A percentile compares a stretch with the other conserved stretches of the same genome.
Evolutionary conservation across 768 basidiomycete genomes (phyloP).

Genomic region (Tubosaeta sp.): DNA sequence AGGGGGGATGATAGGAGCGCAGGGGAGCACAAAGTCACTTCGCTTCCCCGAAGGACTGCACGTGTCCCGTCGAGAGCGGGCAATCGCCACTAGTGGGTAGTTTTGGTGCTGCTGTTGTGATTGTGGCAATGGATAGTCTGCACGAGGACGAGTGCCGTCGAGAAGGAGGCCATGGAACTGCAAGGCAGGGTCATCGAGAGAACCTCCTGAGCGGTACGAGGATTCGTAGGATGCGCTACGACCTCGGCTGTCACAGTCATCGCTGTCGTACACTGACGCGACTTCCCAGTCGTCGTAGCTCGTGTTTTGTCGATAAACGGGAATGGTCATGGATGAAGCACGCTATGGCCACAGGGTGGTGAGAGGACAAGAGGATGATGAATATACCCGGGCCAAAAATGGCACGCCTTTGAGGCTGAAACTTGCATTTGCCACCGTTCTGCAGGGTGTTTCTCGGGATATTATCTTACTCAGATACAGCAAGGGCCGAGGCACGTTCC

Average conservation of each 20-base stretch:
- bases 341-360: not conserved
- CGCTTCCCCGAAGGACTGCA: conserved; percentile 6
- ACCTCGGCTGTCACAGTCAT: conserved; percentile 24
- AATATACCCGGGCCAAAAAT: not conserved
- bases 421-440: not conserved
- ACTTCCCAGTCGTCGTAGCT: conserved; percentile 26
- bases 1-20: conserved; percentile 19
- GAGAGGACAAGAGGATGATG: not conserved
- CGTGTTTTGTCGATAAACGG: conserved; percentile 24
- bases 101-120: conserved; percentile 9
- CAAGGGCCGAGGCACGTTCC: conserved; percentile 22
- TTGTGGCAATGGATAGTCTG: conserved; percentile 17
- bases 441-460: not conserved
- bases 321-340: conserved; percentile 18
- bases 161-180: conserved; percentile 2
- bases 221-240: conserved; percentile 19
- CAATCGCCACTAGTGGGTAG: not conserved
- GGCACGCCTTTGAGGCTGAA: not conserved
- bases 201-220: not conserved
- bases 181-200: conserved; percentile 7
- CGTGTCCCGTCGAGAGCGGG: conserved; percentile 12
- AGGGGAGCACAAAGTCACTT: conserved; percentile 1
- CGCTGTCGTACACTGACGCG: conserved; percentile 27
- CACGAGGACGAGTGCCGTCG: conserved; percentile 3
- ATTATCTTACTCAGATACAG: conserved; percentile 21